Conservation (phyloP, 306 rosid species). For the Castanea sativa region DNA sequence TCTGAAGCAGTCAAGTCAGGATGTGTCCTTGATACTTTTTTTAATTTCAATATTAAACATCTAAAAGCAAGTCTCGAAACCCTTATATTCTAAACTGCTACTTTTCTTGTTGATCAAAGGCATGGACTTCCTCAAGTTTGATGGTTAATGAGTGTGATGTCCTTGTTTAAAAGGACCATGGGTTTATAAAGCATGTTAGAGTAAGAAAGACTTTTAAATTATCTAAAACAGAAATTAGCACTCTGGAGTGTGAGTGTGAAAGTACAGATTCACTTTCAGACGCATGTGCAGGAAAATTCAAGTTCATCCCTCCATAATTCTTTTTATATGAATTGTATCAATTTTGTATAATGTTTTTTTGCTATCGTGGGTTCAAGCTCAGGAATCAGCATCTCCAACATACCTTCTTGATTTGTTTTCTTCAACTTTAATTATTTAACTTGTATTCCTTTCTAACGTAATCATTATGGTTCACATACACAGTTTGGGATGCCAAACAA, state of each 20-base stretch:
- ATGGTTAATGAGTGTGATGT: neutral
- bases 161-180: neutral
- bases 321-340: too few species aligned
- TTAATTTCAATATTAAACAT: neutral
- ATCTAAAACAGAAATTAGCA: neutral
- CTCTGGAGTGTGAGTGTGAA: neutral
- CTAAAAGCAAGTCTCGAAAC: neutral
- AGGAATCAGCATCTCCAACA: too few species aligned
- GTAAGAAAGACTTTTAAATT: neutral
- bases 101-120: neutral
- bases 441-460: too few species aligned
- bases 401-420: too few species aligned
- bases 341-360: too few species aligned
- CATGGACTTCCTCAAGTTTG: neutral
- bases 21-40: neutral
- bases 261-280: neutral
- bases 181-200: neutral
- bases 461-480: too few species aligned
- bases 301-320: neutral
- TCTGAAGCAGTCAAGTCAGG: neutral
- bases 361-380: too few species aligned
- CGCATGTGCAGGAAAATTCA: neutral
- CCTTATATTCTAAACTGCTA: neutral
- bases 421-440: too few species aligned
- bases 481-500: too few species aligned